Base-by-base conservation (phyloP, 129 eudicot genomes). In the Centrapalus pauciflorus region DNA sequence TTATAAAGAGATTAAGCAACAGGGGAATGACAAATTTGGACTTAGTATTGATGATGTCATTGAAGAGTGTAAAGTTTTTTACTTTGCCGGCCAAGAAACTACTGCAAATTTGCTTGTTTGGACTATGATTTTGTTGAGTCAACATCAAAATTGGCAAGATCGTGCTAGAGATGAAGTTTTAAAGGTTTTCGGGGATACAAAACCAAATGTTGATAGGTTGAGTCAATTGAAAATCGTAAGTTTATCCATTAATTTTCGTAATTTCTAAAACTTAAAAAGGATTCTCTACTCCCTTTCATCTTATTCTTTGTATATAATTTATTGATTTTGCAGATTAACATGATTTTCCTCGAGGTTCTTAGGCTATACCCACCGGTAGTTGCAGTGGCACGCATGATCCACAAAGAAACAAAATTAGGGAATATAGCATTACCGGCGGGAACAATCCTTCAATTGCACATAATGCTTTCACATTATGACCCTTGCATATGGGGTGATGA, bases 61-160 rank as follows among this genome's bases (percentile, higher is more conserved):
- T 26, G 75, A 60, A 60, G 80, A 76, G 37, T 76, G 80, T 55
- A 76, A 76, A 48, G 70, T 75, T 25, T 75, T 75, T 49, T 75
- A 75, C 63, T 68, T 76, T 49, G 80, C 75, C n/a, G 80, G 80
- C 27, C 80, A 76, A 76, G 80, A 76, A 35, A 68, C 80, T 68
- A 67, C 76, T 0, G 55, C 65, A 11, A 68, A 33, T 76, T 51
- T 76, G 64, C 75, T 76, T 49, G 74, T 66, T 46, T 76, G 80
- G 80, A 76, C 75, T 26, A 76, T 68, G 80, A 21, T 76, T 50
- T 76, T 76, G 58, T 35, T 76, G 41, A 35, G 50, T 12, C 74
- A 67, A 40, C 54, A 75, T 46, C 14, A 4, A 33, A 0, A 21
- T 9, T 76, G 80, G 80, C 80, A 76, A 68, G 64, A 51, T 1